These are phyloP conservation scores for Penicillium silybi DNA, from an alignment of 495 filamentous ascomycete genomes.

Conservation along the genomic window DNA sequence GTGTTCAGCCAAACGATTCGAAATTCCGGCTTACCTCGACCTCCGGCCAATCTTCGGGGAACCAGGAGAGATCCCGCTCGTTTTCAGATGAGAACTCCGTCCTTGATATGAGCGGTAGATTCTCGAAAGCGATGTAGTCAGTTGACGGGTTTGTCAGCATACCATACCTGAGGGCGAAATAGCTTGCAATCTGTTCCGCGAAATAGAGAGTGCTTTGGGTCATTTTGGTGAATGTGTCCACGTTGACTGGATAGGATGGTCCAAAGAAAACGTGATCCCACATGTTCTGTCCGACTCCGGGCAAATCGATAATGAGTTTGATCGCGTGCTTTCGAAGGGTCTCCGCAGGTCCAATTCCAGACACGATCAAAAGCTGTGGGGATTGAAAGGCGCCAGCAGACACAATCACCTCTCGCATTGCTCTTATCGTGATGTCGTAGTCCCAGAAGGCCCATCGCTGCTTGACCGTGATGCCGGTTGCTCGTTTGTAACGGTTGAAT, in stretches of 20 bases:
- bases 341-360: slow-evolving; percentile 6
- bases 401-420: slow-evolving; percentile 14
- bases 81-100: slow-evolving; percentile 16
- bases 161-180: slow-evolving; percentile 21
- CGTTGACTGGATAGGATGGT: slow-evolving; percentile 14
- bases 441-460: not conserved
- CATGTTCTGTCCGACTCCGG: slow-evolving; percentile 17
- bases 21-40: slow-evolving; percentile 36
- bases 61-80: slow-evolving; percentile 30
- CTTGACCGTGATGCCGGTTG: slow-evolving; percentile 19
- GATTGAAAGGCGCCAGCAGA: slow-evolving; percentile 18
- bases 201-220: slow-evolving; percentile 13
- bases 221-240: slow-evolving; percentile 20
- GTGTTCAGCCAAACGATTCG: not conserved
- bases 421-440: slow-evolving; percentile 7
- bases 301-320: slow-evolving; percentile 1
- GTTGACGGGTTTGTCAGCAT: slow-evolving; percentile 39
- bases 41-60: slow-evolving; percentile 56
- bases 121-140: slow-evolving; percentile 50
- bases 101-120: slow-evolving; percentile 26
- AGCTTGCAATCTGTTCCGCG: slow-evolving; percentile 6
- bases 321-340: slow-evolving; percentile 5
- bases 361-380: slow-evolving; percentile 15
- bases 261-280: slow-evolving; percentile 18
- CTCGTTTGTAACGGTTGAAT: slow-evolving; percentile 16